Conservation (phyloP, 176 grass and related monocot species). For the Areca catechu region DNA sequence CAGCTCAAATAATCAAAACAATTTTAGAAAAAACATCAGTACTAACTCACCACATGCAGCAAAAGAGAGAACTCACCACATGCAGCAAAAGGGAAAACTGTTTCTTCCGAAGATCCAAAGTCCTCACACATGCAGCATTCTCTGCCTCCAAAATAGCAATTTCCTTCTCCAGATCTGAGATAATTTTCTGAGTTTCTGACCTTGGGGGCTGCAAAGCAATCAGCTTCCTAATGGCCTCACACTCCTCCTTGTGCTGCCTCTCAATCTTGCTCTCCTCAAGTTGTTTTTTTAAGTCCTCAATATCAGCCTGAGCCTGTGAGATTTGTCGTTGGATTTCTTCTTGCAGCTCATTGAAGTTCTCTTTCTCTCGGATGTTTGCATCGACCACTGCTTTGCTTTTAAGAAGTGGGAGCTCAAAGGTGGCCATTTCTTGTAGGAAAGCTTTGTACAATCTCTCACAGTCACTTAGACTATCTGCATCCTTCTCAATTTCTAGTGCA, state of each 20-base stretch:
- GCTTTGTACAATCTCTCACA: conserved; percentile 65
- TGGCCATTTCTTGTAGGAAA: conserved; percentile 83
- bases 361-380: conserved; percentile 87
- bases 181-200: conserved; percentile 68
- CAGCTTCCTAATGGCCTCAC: conserved; percentile 72
- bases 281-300: conserved; percentile 82
- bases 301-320: conserved; percentile 79
- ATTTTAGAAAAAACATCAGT: background rate
- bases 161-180: conserved; percentile 74
- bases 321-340: conserved; percentile 72
- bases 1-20: conserved; percentile 1
- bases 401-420: conserved; percentile 80
- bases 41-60: conserved; percentile 73
- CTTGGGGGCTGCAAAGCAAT: conserved; percentile 65
- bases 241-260: conserved; percentile 93
- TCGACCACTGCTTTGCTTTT: conserved; percentile 87
- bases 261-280: conserved; percentile 84
- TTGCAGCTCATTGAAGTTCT: conserved; percentile 78
- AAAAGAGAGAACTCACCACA: conserved; percentile 96
- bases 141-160: conserved; percentile 77
- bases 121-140: conserved; percentile 48
- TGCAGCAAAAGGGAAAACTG: conserved; percentile 91
- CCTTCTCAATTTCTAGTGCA: conserved; percentile 65
- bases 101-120: conserved; percentile 78
- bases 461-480: conserved; percentile 40